Base-by-base conservation (phyloP, 2,329 filamentous ascomycete genomes). In the Orbilia brochopaga region DNA sequence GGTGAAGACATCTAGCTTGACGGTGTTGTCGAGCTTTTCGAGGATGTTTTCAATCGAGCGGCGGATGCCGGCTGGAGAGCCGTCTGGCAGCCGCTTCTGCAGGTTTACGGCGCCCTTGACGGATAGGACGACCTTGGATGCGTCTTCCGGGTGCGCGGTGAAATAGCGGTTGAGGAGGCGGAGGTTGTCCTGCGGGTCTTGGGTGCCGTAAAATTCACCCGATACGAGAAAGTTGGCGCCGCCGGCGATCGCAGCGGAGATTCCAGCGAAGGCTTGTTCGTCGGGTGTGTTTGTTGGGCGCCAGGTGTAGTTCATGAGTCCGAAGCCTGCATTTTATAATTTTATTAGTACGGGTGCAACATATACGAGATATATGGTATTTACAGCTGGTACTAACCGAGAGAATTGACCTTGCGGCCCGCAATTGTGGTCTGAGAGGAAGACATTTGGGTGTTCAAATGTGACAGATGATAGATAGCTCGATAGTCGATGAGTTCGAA, bases 171-270 rank as follows among this genome's bases (percentile, higher is more conserved):
- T 83, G 30, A 90, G 79, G 8, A 89, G 79, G 32, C 84, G 83
- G 76, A 88, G 78, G 44, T 73, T 73, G 1, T 83, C 85, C 79
- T 88, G 87, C 76, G 82, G 82, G 19, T 85, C 81, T 0, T 78
- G 82, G 0, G 81, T 80, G 42, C 87, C 87, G 79, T 90, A 90
- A 76, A 89, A 84, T 76, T 88, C 86, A 73, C 83, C 87, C 40
- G 81, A 86, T 75, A 88, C 88, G 86, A 86, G 89, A 75, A 83
- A 80, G 69, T 82, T 82, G 57, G 81, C 79, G 32, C 82, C 81
- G 1, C 79, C 75, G 23, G 79, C 78, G 23, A 77, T 74, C 23
- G 77, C 77, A 17, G 83, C 81, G 74, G 83, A 83, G 79, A 89
- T 81, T 10, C 85, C 83, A 48, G 82, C 82, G 73, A 87, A 82